Base-by-base conservation (phyloP, 83 land plant genomes). In the Diphasiastrum complanatum region DNA sequence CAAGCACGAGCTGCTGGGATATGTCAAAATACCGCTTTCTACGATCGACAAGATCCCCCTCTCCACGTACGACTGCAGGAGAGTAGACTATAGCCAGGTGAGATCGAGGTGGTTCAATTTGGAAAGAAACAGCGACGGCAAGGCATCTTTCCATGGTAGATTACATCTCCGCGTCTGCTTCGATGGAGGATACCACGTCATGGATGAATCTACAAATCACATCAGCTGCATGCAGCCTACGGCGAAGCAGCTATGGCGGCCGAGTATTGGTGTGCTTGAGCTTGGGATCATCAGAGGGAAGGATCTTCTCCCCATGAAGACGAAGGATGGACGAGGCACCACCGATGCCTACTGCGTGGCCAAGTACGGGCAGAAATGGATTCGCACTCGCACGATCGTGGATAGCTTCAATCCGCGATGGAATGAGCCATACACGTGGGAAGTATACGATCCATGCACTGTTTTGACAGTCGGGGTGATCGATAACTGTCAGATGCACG, bases 321-420 rank as follows among this genome's bases (percentile, higher is more conserved):
- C n/a, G n/a, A 54, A 54, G n/a, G 58, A 54, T 6, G 58, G 58
- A 6, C 29, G 58, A 6, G 58, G 58, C 5, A 26, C 36, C 29
- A 54, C 58, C 4, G 58, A 54, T 28, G 58, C 58, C 4, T 54
- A 54, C 33, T 18, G n/a, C 4, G 58, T 54, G 33, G 58, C 58
- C 4, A 54, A 54, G 33, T 54, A 54, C 33, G 58, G 58, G 10
- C 4, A 22, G 6, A 54, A 54, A 25, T 54, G 58, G 58, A 33
- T 54, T 6, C 4, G 58, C 6, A 54, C 58, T 54, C 29, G 58
- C 4, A 54, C 58, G 6, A n/a, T 54, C n/a, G 25, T 54, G 4
- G 58, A 54, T 25, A 54, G 33, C 58, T 28, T 54, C 16, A 54
- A 54, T 25, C 58, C 58, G 36, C 58, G 58, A 33, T 54, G 58